Evolutionary conservation across 164 flowering plant species (phyloP).

Genomic region (Vitis riparia): DNA sequence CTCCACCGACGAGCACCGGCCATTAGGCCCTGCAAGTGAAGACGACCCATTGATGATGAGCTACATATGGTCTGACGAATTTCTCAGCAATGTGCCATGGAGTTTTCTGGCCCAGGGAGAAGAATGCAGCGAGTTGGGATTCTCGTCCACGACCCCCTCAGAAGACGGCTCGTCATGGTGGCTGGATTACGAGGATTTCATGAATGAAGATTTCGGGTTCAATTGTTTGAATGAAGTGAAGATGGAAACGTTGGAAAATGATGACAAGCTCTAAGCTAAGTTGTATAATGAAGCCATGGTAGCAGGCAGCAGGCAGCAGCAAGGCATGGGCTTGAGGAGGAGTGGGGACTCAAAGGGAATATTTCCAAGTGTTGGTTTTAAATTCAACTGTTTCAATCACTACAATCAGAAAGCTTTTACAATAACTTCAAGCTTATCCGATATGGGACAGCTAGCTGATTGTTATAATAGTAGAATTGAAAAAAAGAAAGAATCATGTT

Average conservation of each 20-base stretch:
- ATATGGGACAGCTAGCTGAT: conserved; percentile 2
- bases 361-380: no score
- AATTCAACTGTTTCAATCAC: no score
- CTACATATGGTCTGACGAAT: conserved; percentile 6
- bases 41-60: conserved; percentile 41
- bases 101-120: conserved; percentile 29
- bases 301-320: no score
- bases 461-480: neutral
- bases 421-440: no score
- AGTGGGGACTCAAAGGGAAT: no score
- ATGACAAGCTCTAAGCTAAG: neutral
- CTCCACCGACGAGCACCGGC: conserved; percentile 22
- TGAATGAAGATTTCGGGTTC: conserved; percentile 44
- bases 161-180: conserved; percentile 39
- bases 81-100: conserved; percentile 34
- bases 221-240: conserved; percentile 32
- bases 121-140: conserved; percentile 6
- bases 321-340: no score
- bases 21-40: conserved; percentile 12
- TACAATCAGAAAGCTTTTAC: no score
- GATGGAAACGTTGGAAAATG: conserved; percentile 10
- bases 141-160: conserved; percentile 29
- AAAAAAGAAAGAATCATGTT: neutral
- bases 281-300: no score
- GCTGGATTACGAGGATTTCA: conserved; percentile 49